These are phyloP conservation scores for Talaromyces thailandensis DNA, from an alignment of 495 filamentous ascomycete genomes.

Conservation along the genomic window DNA sequence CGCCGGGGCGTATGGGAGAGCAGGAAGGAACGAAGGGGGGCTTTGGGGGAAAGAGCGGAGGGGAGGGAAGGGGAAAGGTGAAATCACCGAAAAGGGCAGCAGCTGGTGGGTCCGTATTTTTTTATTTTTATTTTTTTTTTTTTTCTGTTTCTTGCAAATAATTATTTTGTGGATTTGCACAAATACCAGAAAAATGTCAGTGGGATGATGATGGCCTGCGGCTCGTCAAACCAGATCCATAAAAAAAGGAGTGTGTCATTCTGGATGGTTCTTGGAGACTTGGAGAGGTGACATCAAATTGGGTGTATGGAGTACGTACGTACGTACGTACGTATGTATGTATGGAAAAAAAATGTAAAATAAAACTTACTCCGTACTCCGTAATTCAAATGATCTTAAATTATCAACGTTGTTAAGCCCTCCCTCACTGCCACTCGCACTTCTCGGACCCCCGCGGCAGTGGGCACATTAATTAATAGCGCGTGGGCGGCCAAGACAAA, in stretches of 20 bases:
- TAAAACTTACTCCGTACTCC: neutral
- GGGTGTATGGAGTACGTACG: neutral
- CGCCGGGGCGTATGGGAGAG: neutral
- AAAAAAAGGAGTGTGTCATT: neutral
- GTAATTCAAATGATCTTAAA: neutral
- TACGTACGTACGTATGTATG: too few relatives aligned
- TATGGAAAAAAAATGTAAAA: neutral
- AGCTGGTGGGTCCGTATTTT: neutral
- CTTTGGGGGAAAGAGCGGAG: slow-evolving; percentile 2
- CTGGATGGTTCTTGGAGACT: neutral
- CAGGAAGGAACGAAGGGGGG: slow-evolving; percentile 4
- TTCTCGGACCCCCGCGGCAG: neutral
- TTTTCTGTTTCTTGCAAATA: neutral
- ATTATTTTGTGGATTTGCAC: neutral
- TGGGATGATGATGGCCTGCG: neutral
- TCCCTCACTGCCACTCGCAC: too few relatives aligned
- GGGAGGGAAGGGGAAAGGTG: neutral
- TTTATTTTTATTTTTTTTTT: too few relatives aligned
- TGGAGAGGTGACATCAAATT: neutral
- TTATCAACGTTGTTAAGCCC: neutral
- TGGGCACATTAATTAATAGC: neutral
- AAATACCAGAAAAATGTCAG: neutral
- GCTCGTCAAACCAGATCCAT: neutral
- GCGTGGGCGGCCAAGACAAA: neutral
- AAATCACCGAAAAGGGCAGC: neutral